These are phyloP conservation scores for Claviceps cyperi DNA, from an alignment of 2,329 filamentous ascomycete genomes.

Conservation along the genomic window DNA sequence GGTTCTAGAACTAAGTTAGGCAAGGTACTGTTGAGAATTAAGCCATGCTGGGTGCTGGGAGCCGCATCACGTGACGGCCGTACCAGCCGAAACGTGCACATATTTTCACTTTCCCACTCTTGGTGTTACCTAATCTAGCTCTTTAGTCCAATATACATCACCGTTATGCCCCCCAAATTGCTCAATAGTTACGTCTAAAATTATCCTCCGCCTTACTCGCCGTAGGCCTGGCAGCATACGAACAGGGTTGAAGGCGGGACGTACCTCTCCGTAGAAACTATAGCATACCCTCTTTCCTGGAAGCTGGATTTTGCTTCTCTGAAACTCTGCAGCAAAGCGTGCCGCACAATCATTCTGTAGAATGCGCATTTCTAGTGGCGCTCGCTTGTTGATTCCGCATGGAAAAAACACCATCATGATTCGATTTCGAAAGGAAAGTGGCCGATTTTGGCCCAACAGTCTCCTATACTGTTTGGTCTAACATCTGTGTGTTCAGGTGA, in stretches of 20 bases:
- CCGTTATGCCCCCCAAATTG: no score
- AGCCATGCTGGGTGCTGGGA: no score
- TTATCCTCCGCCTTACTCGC: conserved; percentile 32
- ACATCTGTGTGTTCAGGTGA: no score
- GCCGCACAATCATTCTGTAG: background rate
- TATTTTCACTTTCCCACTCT: no score
- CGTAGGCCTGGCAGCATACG: conserved; percentile 36
- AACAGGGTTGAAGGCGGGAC: conserved; percentile 40
- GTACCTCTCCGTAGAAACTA: conserved; percentile 19
- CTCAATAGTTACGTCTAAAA: no score
- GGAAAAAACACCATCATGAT: conserved; percentile 13
- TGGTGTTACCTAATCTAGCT: no score
- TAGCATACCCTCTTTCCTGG: background rate
- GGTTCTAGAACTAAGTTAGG: no score
- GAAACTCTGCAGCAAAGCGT: background rate
- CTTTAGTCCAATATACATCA: no score
- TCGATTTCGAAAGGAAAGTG: conserved; percentile 29
- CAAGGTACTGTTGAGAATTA: no score
- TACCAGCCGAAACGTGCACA: no score
- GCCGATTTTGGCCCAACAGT: conserved; percentile 36
- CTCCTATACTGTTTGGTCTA: conserved; percentile 11
- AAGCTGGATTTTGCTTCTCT: background rate
- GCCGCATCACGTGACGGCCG: no score
- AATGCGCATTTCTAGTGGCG: no score
- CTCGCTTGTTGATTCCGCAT: background rate